Percentiles rank a stretch among this genome's conserved stretches.
Evolutionary conservation across 495 filamentous ascomycete genomes (phyloP).

Genomic region (Apiosordaria backusii): DNA sequence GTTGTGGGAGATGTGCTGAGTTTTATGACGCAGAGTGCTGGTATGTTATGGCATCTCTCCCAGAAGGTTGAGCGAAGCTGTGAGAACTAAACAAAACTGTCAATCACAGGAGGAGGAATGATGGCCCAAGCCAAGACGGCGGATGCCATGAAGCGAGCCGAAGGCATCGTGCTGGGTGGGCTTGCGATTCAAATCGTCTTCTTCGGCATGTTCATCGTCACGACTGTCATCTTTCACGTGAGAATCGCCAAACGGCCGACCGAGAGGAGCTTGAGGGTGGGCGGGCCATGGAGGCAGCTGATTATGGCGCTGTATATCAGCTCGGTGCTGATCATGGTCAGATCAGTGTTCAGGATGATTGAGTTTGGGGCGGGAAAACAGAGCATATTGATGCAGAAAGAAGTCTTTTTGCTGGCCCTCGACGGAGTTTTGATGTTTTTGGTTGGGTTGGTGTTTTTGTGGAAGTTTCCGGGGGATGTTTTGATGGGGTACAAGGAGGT

Average conservation of each 20-base stretch:
- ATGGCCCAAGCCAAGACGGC: slow-evolving; percentile 33
- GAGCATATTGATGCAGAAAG: slow-evolving; percentile 14
- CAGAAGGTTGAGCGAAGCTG: neutral
- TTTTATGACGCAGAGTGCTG: slow-evolving; percentile 38
- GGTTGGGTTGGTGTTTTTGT: slow-evolving; percentile 18
- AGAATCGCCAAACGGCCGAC: slow-evolving; percentile 18
- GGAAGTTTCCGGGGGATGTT: slow-evolving; percentile 22
- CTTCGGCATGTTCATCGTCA: slow-evolving; percentile 52
- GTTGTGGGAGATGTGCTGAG: slow-evolving; percentile 42
- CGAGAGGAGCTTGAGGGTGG: slow-evolving; percentile 3
- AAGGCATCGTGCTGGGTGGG: slow-evolving; percentile 46
- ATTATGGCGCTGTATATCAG: slow-evolving; percentile 48
- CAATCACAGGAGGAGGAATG: slow-evolving; percentile 25
- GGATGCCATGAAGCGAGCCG: slow-evolving; percentile 30
- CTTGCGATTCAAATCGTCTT: slow-evolving; percentile 50
- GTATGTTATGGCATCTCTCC: slow-evolving; percentile 12
- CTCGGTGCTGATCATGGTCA: slow-evolving; percentile 56
- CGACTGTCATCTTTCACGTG: slow-evolving; percentile 40
- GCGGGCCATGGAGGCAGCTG: slow-evolving; percentile 47
- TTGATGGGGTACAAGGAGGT: slow-evolving; percentile 26
- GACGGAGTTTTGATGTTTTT: slow-evolving; percentile 24
- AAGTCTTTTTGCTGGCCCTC: slow-evolving; percentile 23
- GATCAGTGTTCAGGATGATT: slow-evolving; percentile 58
- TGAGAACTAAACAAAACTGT: neutral
- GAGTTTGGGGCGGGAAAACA: slow-evolving; percentile 48